These are phyloP conservation scores for Citeromyces hawaiiensis DNA, from an alignment of 1,139 yeast genomes.

Conservation along the genomic window DNA sequence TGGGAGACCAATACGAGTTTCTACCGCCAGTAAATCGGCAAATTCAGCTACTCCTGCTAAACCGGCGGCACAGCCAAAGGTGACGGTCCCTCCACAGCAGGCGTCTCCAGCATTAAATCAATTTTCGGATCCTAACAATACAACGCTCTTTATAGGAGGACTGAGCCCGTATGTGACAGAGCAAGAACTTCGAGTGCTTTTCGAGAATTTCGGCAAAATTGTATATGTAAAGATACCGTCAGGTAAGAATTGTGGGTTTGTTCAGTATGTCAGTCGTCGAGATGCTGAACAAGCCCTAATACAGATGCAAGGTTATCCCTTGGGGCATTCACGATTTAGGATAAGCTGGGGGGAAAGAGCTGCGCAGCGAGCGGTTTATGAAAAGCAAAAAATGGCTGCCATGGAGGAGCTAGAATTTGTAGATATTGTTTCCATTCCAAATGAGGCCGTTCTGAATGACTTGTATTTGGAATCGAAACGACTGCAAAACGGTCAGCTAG, in stretches of 20 bases:
- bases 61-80: constrained; percentile 4
- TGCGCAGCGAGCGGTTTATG: constrained; percentile 19
- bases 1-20: constrained; percentile 63
- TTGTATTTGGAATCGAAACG: background rate
- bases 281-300: constrained; percentile 64
- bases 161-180: constrained; percentile 46
- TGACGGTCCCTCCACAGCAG: constrained; percentile 14
- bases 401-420: background rate
- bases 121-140: constrained; percentile 47
- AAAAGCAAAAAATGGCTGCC: constrained; percentile 10
- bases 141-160: constrained; percentile 68
- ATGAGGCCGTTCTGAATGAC: background rate
- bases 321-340: constrained; percentile 55
- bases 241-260: constrained; percentile 56
- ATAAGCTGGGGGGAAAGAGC: constrained; percentile 55
- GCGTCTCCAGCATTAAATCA: constrained; percentile 16
- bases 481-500: background rate
- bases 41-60: background rate
- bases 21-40: constrained; percentile 45
- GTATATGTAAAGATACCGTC: constrained; percentile 53
- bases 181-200: constrained; percentile 41
- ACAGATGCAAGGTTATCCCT: constrained; percentile 62
- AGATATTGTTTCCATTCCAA: background rate
- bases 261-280: constrained; percentile 46
- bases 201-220: constrained; percentile 54